phyloP scores from a whole-genome alignment of 2,329 filamentous ascomycete genomes.

The Colletotrichum falcatum region DNA sequence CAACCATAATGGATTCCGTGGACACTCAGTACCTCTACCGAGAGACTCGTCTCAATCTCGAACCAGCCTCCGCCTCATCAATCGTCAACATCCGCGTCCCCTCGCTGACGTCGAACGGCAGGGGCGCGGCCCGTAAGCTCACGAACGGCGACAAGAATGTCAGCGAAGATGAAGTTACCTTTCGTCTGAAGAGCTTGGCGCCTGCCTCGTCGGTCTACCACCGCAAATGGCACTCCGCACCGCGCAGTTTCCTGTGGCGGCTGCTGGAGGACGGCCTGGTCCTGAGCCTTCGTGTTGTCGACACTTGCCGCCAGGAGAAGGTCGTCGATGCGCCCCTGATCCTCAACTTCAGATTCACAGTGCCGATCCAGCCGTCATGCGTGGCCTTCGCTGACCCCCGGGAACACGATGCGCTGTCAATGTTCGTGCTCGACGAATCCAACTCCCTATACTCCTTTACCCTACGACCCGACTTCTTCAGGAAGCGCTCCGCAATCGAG shows the following conservation, averaged over 20 bases:
- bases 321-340: conserved; percentile 79
- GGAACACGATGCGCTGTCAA: conserved; percentile 80
- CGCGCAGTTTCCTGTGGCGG: conserved; percentile 91
- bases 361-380: conserved; percentile 79
- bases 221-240: conserved; percentile 78
- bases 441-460: conserved; percentile 86
- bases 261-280: conserved; percentile 83
- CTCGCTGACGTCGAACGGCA: conserved; percentile 61
- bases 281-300: conserved; percentile 85
- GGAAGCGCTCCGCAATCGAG: conserved; percentile 75
- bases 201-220: conserved; percentile 87
- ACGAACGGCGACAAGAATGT: conserved; percentile 49
- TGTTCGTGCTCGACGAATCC: conserved; percentile 83
- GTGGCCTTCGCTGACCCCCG: conserved; percentile 85
- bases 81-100: conserved; percentile 78
- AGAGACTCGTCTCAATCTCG: conserved; percentile 87
- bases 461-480: conserved; percentile 86
- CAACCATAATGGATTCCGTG: conserved; percentile 74
- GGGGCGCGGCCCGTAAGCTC: conserved; percentile 52
- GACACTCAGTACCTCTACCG: conserved; percentile 80
- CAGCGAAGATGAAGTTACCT: conserved; percentile 78
- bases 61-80: conserved; percentile 76
- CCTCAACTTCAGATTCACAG: conserved; percentile 81
- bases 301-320: conserved; percentile 77
- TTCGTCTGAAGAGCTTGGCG: conserved; percentile 79